Evolutionary conservation across 2,329 filamentous ascomycete genomes (phyloP).

Genomic region (Dothideomycetidae sp.): DNA sequence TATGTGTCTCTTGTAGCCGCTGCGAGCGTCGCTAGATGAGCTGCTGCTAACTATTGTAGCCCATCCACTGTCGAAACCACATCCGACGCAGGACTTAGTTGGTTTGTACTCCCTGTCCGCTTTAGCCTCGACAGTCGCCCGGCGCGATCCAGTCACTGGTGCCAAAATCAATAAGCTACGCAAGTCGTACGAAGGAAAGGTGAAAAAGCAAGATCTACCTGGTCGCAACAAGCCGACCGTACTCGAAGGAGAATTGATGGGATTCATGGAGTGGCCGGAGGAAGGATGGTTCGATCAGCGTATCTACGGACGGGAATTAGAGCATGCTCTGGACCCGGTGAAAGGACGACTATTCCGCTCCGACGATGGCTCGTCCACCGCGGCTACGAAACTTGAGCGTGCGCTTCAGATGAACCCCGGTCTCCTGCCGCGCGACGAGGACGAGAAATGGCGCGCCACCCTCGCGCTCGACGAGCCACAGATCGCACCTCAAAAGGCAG

Average conservation of each 20-base stretch:
- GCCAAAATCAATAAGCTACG: constrained; percentile 51
- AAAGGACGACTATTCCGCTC: constrained; percentile 6
- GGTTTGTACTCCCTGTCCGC: constrained; percentile 42
- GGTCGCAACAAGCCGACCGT: constrained; percentile 35
- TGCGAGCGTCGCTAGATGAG: too few relatives aligned
- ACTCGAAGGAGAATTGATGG: constrained; percentile 23
- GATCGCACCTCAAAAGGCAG: constrained; percentile 11
- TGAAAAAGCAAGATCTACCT: constrained; percentile 34
- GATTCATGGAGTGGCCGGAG: constrained; percentile 26
- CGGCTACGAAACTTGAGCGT: constrained; percentile 25
- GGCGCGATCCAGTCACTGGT: constrained; percentile 46
- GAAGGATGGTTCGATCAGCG: constrained; percentile 27
- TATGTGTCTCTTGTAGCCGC: too few relatives aligned
- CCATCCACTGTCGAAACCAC: constrained; percentile 35
- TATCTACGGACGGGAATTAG: constrained; percentile 27
- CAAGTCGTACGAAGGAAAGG: constrained; percentile 41
- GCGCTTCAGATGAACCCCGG: constrained; percentile 32
- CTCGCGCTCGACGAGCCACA: constrained; percentile 31
- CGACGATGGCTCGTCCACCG: constrained; percentile 14
- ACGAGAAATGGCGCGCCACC: constrained; percentile 28
- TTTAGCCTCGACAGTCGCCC: constrained; percentile 43
- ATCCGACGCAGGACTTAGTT: constrained; percentile 44
- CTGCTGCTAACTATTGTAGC: constrained; percentile 17
- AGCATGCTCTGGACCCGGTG: constrained; percentile 17
- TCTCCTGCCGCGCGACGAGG: constrained; percentile 27